Base-by-base conservation (phyloP, 2,329 filamentous ascomycete species). In the Dothideomycetes sp. region DNA sequence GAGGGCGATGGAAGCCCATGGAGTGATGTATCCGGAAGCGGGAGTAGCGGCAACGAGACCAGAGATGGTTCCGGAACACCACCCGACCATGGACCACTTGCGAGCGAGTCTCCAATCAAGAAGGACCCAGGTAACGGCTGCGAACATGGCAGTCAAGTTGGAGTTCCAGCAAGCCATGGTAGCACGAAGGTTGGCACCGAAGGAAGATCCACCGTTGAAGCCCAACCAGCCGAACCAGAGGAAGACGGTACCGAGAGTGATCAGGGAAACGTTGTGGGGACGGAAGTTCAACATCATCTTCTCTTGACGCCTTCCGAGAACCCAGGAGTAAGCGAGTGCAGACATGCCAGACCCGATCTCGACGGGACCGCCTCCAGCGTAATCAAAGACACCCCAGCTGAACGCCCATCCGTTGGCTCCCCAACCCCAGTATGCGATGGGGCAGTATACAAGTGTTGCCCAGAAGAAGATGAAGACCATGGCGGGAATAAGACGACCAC, bases 241-340 rank as follows among this genome's bases (percentile, higher is more conserved):
- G 53, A 98, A 76, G 49, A 94, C 76, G 3, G 91, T 96, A 47
- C 91, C 91, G 52, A 96, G 81, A 1, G 91, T 88, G 65, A 98
- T 94, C 56, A 96, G 76, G 4, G 88, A 94, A 50, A 96, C 91
- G 69, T 98, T 98, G 73, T 98, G 91, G 14, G 91, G 91, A 51
- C 91, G 85, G 76, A 96, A 96, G 75, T 96, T 96, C 65, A 95
- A 77, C 85, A 96, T 95, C 87, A 96, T 95, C 70, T 87, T 91
- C 70, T 96, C 89, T 68, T 95, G 91, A 50, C 91, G 86, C 56
- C 87, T 84, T 51, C 91, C 91, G 45, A 98, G 83, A 29, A 95
- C 80, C 84, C 85, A 82, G 2, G 88, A 94, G 69, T 96, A 98
- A 49, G 91, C 91, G 34, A 96, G 72, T 19, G 89, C 91, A 32